Evolutionary conservation across 495 filamentous ascomycete genomes (phyloP), one percentile per base, ranked within the genome.

Genomic region (Halenospora varia): DNA sequence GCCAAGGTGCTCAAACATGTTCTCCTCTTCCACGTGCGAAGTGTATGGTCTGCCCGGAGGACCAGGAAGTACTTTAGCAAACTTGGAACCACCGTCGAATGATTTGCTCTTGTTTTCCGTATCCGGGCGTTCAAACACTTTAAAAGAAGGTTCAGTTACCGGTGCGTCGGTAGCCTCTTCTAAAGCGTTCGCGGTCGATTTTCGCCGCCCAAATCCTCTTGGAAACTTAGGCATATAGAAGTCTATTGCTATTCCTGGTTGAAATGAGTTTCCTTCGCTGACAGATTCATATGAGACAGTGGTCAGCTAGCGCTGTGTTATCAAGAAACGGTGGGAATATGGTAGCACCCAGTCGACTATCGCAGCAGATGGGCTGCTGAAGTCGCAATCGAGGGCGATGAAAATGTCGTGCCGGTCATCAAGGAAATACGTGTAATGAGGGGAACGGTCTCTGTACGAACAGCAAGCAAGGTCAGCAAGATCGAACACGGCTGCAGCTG

Each of bases 191-290:
- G 79, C 82, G 62, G 82, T 77, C 63, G 85, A 88, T 73, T 87
- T 88, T 57, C 85, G 80, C 63, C 85, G 79, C 62, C 75, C 71
- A 62, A 88, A 87, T 57, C 23, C 56, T 49, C 84, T 88, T 51
- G 82, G 82, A 54, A 87, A 75, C 73, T 86, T 88, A 71, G 85
- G 85, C 83, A 88, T 88, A 59, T 71, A 74, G 64, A 49, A 52
- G 50, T 26, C 35, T 41, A 20, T 49, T 42, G 18, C 2, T 23
- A 24, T 0, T 25, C 18, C 41, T 46, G 3, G 53, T 10, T 46
- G 42, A n/a, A 40, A 19, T 45, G 44, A 22, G 10, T 35, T 35
- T 3, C 8, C 17, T 45, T 6, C 13, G 42, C 13, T 15, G 18
- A 17, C 13, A n/a, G 6, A n/a, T 15, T 45, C 42, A 45, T 45